phyloP scores from a whole-genome alignment of 164 flowering plant genomes.

The Stephania cephalantha region DNA sequence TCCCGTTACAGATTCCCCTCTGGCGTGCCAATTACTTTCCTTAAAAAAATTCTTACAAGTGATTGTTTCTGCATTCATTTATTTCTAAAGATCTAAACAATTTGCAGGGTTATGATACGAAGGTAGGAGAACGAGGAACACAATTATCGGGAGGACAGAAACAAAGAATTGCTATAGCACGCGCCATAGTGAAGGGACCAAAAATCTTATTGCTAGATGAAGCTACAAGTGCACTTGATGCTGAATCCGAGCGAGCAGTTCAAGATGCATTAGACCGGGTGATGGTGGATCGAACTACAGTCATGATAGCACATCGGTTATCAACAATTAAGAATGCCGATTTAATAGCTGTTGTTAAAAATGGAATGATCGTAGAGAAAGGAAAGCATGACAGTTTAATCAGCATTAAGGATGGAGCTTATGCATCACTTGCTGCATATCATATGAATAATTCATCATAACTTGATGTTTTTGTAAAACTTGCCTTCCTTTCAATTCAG shows the following conservation, averaged over 20 bases:
- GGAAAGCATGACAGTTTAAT: conserved; percentile 20
- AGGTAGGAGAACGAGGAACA: conserved; percentile 21
- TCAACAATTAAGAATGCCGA: conserved; percentile 17
- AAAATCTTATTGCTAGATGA: conserved; percentile 20
- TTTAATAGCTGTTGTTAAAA: conserved; percentile 19
- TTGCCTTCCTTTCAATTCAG: too few relatives aligned
- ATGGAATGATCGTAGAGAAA: conserved; percentile 21
- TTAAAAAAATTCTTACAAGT: not conserved
- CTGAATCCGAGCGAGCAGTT: conserved; percentile 21
- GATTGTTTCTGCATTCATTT: not conserved
- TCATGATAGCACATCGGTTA: conserved; percentile 21
- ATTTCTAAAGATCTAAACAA: not conserved
- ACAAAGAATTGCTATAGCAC: conserved; percentile 21
- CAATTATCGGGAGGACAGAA: conserved; percentile 22
- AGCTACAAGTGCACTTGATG: conserved; percentile 19
- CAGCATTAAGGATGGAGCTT: conserved; percentile 15
- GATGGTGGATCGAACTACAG: conserved; percentile 16
- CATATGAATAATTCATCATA: not conserved
- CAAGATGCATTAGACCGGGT: conserved; percentile 19
- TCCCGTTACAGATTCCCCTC: too few relatives aligned
- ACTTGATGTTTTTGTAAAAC: too few relatives aligned
- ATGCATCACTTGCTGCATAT: conserved; percentile 21
- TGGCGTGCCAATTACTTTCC: too few relatives aligned
- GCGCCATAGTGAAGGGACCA: conserved; percentile 19
- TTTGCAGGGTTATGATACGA: conserved; percentile 20